Percentiles rank a stretch among this genome's conserved stretches.
phyloP scores from a whole-genome alignment of 495 filamentous ascomycete species.

The Neurospora sp. region DNA sequence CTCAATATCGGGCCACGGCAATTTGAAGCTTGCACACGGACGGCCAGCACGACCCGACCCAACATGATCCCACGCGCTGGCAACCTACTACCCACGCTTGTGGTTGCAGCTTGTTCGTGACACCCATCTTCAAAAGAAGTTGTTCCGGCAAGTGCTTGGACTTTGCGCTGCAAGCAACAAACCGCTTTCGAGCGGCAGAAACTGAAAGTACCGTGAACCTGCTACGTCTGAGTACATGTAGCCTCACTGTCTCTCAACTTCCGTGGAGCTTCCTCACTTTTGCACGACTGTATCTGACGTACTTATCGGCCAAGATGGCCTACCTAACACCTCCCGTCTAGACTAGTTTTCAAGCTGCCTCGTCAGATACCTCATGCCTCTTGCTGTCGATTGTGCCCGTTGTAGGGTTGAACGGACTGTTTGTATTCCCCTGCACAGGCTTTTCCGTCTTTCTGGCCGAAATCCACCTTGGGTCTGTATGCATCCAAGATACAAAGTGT shows the following conservation, averaged over 20 bases:
- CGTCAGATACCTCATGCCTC: neutral
- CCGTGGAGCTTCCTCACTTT: neutral
- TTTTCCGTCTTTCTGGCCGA: neutral
- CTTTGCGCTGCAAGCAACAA: neutral
- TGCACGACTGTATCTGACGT: neutral
- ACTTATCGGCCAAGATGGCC: neutral
- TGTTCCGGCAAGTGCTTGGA: neutral
- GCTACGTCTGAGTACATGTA: neutral
- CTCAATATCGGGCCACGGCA: neutral
- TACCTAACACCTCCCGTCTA: neutral
- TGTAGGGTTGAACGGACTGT: neutral
- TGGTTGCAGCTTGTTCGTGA: neutral
- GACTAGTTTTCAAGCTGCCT: neutral
- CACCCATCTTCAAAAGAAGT: neutral
- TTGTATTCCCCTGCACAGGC: neutral
- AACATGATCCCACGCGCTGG: neutral
- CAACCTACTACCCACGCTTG: neutral
- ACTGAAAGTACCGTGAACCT: neutral
- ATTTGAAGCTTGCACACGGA: neutral
- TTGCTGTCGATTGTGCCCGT: neutral
- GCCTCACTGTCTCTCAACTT: neutral
- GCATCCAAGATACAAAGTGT: neutral
- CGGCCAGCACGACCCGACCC: neutral
- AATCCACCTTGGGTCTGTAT: neutral
- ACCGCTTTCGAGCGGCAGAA: neutral